Base-by-base conservation (phyloP, 331 rosid species). In the Stylosanthes scabra region DNA sequence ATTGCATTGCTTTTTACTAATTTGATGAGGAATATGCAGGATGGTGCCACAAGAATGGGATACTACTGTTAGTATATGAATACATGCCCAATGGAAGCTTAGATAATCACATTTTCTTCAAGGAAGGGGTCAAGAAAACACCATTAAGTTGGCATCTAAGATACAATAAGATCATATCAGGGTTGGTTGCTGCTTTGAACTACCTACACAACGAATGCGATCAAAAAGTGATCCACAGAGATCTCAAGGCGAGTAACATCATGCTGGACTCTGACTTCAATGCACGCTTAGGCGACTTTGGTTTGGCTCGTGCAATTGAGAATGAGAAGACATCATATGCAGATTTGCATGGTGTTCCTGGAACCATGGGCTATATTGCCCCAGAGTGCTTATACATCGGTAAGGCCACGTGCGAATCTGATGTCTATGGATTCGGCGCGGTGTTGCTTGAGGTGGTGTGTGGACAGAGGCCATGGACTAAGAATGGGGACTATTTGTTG, bases 81-180 rank as follows among this genome's bases (percentile, higher is more conserved):
- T 88, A 72, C 90, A 91, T 91, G 97, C 97, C 97, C 0, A 91
- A 91, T 59, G 97, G 97, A 1, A 91, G 97, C 59, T 54, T 91
- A 50, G 97, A 91, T 81, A 77, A 66, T 8, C 97, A 90, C 78
- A 85, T 90, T 7, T 91, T 88, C 65, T 54, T 80, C 6, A 86
- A 77, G 64, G 78, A 79, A 20, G 83, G 81, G 25, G 76, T 66
- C 7, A 41, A 55, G 34, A 57, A 52, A 1, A 64, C 76, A 7
- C 77, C 88, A 0, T 76, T 91, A 46, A 83, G 85, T 3, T 91
- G 94, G 97, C 54, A 73, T 6, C 68, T 85, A 1, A 82, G 97
- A 10, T 85, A 85, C 80, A 91, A n/a, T n/a, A n/a, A 82, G 58
- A 88, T 91, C 58, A 28, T 88, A 16, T 42, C 88, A 3, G 97